Evolutionary conservation across 179 eudicot species (phyloP), one percentile per base, ranked within the genome.

Genomic region (Gypsophila paniculata): DNA sequence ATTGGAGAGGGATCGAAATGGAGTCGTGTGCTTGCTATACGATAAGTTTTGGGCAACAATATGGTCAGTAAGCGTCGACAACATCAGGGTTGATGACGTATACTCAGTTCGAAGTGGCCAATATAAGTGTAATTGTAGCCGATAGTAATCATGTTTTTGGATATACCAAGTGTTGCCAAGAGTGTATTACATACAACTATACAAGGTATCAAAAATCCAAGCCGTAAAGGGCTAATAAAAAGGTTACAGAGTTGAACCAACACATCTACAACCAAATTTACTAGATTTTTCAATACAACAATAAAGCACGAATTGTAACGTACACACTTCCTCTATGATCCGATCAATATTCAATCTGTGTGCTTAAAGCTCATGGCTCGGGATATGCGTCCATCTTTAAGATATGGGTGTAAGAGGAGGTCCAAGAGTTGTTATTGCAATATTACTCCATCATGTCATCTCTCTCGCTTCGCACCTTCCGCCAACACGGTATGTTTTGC

Each of bases 221-320:
- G 44, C 34, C 34, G 4, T 29, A 29, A 29, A 29, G 44, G 44
- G 44, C 44, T 39, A 6, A 8, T 39, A 2, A 39, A 39, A 39
- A 39, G 8, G 8, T 39, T 39, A 5, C 44, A 5, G 10, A 39
- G 9, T 39, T 6, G 10, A 39, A 29, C 34, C 52, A 46, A 46
- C 52, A 46, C 10, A n/a, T 54, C 2, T 36, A 62, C 66, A 62
- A 62, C 11, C 14, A 36, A 36, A 62, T 62, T 62, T 62, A 62
- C 51, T 36, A 22, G 14, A 12, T 6, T 58, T 58, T 14, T 8
- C 12, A 23, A 59, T 59, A 46, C 52, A 46, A 11, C 52, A 46
- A 46, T 36, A 22, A 17, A 61, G 46, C 44, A 61, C 32, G 46
- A 61, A 34, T 5, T 5, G 8, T 21, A 10, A 58, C 5, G 25